Evolutionary conservation across 108 stramenopile genomes (phyloP).

Genomic region (Pseudonitzschia multiseries): DNA sequence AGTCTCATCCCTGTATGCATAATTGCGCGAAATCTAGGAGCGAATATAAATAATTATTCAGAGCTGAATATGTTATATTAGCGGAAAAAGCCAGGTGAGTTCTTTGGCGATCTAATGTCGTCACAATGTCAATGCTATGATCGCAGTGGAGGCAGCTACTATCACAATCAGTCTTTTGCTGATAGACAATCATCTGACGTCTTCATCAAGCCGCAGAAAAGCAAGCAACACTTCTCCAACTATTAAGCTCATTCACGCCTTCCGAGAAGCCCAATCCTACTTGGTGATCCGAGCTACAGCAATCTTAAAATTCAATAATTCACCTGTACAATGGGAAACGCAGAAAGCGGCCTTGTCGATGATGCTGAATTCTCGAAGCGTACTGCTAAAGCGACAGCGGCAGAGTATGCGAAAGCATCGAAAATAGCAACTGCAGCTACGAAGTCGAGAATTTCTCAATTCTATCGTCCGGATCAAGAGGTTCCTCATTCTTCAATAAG

Average conservation of each 20-base stretch:
- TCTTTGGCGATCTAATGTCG: not conserved
- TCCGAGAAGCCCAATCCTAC: not conserved
- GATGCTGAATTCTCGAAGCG: slow-evolving; percentile 5
- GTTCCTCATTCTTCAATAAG: slow-evolving; percentile 3
- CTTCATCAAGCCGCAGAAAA: no score
- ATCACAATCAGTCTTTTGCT: not conserved
- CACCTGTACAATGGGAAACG: slow-evolving; percentile 3
- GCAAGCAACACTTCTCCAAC: no score
- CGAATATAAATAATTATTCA: not conserved
- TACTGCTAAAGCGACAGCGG: not conserved
- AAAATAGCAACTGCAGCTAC: not conserved
- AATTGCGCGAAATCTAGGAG: not conserved
- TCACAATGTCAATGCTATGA: not conserved
- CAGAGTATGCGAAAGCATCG: not conserved
- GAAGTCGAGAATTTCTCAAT: not conserved
- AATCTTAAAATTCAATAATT: not conserved
- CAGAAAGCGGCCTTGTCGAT: slow-evolving; percentile 4
- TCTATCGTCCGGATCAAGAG: not conserved
- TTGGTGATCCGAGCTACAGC: not conserved
- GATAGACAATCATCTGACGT: no score
- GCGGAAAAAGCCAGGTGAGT: not conserved
- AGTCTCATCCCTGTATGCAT: no score
- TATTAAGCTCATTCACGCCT: no score
- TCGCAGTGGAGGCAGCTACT: not conserved
- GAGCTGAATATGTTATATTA: not conserved